Evolutionary conservation across 306 rosid genomes (phyloP).

Genomic region (Gleditsia sinensis): DNA sequence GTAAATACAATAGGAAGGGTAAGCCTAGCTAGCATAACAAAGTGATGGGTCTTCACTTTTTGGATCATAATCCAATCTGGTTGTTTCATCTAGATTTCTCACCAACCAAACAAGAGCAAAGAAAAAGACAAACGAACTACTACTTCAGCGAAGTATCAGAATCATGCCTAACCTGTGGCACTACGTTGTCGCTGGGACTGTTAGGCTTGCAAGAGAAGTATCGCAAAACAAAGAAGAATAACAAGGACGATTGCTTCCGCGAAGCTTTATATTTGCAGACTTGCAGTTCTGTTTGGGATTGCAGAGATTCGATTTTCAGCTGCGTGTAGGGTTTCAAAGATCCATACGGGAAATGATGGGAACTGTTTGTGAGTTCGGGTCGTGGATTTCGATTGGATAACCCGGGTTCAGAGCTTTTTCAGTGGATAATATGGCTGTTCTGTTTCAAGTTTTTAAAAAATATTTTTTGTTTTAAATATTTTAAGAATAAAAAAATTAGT

Average conservation of each 20-base stretch:
- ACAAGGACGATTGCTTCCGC: background rate
- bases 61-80: background rate
- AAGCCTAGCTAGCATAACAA: background rate
- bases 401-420: background rate
- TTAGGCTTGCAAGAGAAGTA: background rate
- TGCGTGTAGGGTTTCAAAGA: background rate
- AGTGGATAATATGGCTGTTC: too few species aligned
- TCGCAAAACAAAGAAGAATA: background rate
- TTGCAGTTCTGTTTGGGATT: background rate
- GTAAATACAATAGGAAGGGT: background rate
- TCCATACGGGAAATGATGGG: background rate
- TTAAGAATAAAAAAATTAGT: too few species aligned
- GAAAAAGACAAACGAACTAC: background rate
- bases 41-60: background rate
- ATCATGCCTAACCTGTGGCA: background rate
- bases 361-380: background rate
- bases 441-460: too few species aligned
- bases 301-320: background rate
- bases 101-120: background rate
- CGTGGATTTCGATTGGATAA: background rate
- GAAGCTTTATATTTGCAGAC: background rate
- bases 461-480: too few species aligned
- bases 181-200: background rate
- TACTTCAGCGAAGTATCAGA: background rate
- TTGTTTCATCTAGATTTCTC: constrained; percentile 20